A percentile compares a stretch with the other conserved stretches of the same genome.
phyloP scores from a whole-genome alignment of 2,329 filamentous ascomycete species.

The Clonostachys rosea region DNA sequence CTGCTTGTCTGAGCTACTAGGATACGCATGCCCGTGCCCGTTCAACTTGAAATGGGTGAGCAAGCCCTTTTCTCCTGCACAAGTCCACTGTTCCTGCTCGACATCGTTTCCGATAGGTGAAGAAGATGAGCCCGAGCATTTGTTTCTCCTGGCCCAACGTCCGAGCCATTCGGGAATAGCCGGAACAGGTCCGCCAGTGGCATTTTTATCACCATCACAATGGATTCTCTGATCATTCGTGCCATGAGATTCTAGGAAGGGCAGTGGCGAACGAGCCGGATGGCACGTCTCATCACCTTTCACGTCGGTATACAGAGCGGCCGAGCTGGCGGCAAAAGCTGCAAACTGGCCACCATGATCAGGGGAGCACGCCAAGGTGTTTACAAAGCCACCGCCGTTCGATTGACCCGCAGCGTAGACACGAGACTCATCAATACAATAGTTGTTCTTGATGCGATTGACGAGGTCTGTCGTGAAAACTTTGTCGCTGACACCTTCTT shows the following conservation, averaged over 20 bases:
- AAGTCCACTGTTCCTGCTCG: neutral
- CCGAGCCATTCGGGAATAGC: slow-evolving; percentile 30
- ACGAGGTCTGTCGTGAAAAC: slow-evolving; percentile 38
- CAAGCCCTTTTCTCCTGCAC: neutral
- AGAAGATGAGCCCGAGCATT: neutral
- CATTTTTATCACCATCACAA: slow-evolving; percentile 17
- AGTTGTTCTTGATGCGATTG: slow-evolving; percentile 23
- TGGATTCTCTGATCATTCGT: neutral
- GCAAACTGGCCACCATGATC: slow-evolving; percentile 28
- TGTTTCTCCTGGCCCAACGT: slow-evolving; percentile 27
- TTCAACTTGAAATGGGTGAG: neutral
- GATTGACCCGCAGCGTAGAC: slow-evolving; percentile 38
- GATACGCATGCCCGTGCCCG: neutral
- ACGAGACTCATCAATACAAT: slow-evolving; percentile 31
- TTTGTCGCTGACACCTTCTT: slow-evolving; percentile 26
- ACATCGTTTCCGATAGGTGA: neutral
- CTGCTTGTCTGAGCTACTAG: neutral
- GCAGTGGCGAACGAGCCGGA: slow-evolving; percentile 15
- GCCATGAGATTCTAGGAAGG: slow-evolving; percentile 1
- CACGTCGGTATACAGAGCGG: slow-evolving; percentile 33
- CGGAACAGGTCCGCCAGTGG: slow-evolving; percentile 35
- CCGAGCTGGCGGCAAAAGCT: slow-evolving; percentile 33
- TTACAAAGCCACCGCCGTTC: slow-evolving; percentile 38
- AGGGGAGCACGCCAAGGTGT: slow-evolving; percentile 31
- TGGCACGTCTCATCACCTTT: slow-evolving; percentile 17